phyloP scores from a whole-genome alignment of 2,329 filamentous ascomycete genomes.

The Domatiomyces catenatus region DNA sequence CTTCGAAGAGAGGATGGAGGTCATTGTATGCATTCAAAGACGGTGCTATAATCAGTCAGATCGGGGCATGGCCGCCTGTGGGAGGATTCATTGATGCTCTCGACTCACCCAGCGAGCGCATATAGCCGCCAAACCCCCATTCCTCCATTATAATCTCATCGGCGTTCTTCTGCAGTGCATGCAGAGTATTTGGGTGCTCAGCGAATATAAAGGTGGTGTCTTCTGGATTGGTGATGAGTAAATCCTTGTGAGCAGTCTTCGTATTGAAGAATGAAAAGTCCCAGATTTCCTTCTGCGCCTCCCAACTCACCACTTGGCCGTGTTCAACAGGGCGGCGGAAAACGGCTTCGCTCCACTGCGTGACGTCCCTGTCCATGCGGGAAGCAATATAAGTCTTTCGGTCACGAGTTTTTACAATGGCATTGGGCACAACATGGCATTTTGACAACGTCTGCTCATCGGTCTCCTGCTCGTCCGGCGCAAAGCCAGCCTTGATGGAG shows the following conservation, averaged over 20 bases:
- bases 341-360: conserved; percentile 74
- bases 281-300: conserved; percentile 90
- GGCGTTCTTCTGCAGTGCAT: conserved; percentile 69
- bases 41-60: conserved; percentile 37
- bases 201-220: conserved; percentile 74
- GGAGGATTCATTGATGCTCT: background rate
- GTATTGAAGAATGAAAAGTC: conserved; percentile 69
- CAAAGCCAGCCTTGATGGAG: conserved; percentile 80
- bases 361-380: conserved; percentile 55
- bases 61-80: background rate
- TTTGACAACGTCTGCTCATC: conserved; percentile 26
- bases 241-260: conserved; percentile 42
- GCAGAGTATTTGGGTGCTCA: conserved; percentile 71
- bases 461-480: conserved; percentile 29
- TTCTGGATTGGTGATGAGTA: conserved; percentile 42
- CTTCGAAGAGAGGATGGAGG: conserved; percentile 52
- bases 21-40: conserved; percentile 72
- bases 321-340: conserved; percentile 87
- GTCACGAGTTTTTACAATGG: conserved; percentile 68
- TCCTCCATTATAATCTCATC: conserved; percentile 98
- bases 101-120: conserved; percentile 53
- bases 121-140: conserved; percentile 81
- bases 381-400: conserved; percentile 65
- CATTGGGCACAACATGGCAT: conserved; percentile 70
- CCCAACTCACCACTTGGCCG: conserved; percentile 93